Evolutionary conservation across 2,329 filamentous ascomycete species (phyloP).

Genomic region (Trichoderma lentiforme): DNA sequence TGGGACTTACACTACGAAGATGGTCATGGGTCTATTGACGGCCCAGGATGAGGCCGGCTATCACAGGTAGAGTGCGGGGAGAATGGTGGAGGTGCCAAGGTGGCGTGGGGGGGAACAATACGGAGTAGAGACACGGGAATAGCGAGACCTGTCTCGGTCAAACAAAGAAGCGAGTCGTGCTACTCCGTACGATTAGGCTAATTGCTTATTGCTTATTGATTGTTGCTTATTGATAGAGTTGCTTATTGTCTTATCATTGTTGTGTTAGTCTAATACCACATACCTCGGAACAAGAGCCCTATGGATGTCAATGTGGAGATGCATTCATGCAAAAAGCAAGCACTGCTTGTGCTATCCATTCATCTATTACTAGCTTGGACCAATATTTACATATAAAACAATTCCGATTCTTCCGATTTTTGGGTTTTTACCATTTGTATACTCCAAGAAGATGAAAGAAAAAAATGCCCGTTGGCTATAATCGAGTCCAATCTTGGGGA

Average conservation of each 20-base stretch:
- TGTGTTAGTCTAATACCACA: not conserved
- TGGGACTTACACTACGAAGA: not conserved
- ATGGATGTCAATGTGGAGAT: not conserved
- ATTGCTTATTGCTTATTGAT: not conserved
- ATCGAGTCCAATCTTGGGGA: not conserved
- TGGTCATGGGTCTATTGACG: not conserved
- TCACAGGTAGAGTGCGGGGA: conserved; percentile 4
- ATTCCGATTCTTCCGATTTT: not conserved
- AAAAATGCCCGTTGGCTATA: not conserved
- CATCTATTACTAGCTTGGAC: conserved; percentile 3
- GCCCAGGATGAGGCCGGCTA: not conserved
- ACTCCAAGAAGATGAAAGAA: not conserved
- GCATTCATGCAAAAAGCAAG: not conserved
- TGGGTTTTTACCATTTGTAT: not conserved
- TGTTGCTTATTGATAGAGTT: not conserved
- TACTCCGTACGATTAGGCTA: not conserved
- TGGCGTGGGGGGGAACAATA: not conserved
- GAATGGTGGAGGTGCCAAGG: not conserved
- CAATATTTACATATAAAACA: not conserved
- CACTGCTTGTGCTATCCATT: not conserved
- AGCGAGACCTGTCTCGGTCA: not conserved
- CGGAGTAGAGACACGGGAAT: not conserved
- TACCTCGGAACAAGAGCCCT: not conserved
- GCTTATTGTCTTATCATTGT: not conserved
- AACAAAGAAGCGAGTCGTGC: not conserved